A percentile compares a stretch with the other conserved stretches of the same genome.
Evolutionary conservation across 139 green algal genomes (phyloP).

Genomic region (Zygnema cylindricum): DNA sequence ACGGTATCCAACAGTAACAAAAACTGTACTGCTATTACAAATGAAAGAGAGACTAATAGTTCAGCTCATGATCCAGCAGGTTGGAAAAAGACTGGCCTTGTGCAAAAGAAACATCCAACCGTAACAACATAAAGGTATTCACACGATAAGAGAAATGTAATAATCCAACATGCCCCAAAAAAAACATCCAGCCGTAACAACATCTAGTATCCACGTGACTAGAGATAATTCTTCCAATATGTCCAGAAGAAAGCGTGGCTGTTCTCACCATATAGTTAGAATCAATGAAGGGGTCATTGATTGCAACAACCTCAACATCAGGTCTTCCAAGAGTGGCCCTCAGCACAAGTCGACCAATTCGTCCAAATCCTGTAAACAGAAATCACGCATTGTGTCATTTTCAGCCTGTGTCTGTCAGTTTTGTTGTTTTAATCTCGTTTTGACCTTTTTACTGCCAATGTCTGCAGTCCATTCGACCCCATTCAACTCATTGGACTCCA

Average conservation of each 20-base stretch:
- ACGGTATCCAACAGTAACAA: too few species aligned
- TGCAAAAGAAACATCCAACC: too few species aligned
- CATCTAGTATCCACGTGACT: too few species aligned
- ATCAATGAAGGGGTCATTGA: slow-evolving; percentile 62
- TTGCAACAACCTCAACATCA: slow-evolving; percentile 45
- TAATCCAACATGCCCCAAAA: not conserved
- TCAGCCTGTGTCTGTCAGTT: not conserved
- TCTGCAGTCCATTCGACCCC: not conserved
- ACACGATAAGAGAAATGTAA: not conserved
- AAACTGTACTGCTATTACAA: too few species aligned
- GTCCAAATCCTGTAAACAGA: slow-evolving; percentile 51
- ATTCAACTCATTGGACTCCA: not conserved
- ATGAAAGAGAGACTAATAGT: too few species aligned
- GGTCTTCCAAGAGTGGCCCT: slow-evolving; percentile 22
- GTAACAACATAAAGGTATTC: too few species aligned
- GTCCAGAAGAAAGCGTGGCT: slow-evolving; percentile 3
- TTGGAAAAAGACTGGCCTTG: too few species aligned
- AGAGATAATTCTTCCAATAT: slow-evolving; percentile 3
- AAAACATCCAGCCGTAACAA: not conserved
- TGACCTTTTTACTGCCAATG: not conserved
- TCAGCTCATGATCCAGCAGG: too few species aligned
- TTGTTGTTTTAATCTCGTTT: not conserved
- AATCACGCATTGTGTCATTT: not conserved
- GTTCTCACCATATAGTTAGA: slow-evolving; percentile 29
- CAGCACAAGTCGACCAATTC: slow-evolving; percentile 55